These are phyloP conservation scores for Coniferiporia weirii DNA, from an alignment of 1,284 basidiomycete species.

Conservation along the genomic window DNA sequence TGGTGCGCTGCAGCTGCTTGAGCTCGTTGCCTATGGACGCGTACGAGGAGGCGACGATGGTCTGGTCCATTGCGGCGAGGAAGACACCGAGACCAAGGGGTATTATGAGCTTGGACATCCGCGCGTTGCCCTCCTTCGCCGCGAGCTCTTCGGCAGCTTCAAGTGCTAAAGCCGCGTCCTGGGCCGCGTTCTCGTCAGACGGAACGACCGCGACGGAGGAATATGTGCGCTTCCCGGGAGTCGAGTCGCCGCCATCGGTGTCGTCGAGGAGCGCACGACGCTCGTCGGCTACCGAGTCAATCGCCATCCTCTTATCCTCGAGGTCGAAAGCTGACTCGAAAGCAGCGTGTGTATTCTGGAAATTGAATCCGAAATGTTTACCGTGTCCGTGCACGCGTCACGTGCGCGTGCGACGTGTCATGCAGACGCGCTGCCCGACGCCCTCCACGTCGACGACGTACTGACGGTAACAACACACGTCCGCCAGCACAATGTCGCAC, in stretches of 20 bases:
- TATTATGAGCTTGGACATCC: constrained; percentile 28
- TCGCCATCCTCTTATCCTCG: not conserved
- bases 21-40: constrained; percentile 59
- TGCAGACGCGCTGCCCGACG: not conserved
- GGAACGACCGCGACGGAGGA: constrained; percentile 7
- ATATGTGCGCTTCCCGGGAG: constrained; percentile 1
- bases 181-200: not conserved
- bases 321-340: not conserved
- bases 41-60: constrained; percentile 55
- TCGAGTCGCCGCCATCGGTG: not conserved
- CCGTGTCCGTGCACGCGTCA: not conserved
- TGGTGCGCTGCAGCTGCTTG: constrained; percentile 56
- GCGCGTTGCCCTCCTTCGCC: constrained; percentile 4
- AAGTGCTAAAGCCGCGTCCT: not conserved
- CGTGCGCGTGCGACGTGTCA: constrained; percentile 7
- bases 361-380: not conserved
- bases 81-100: constrained; percentile 57
- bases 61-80: constrained; percentile 53
- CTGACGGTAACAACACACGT: not conserved
- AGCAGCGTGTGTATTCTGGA: not conserved
- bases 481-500: constrained; percentile 5
- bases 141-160: constrained; percentile 5
- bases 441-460: not conserved
- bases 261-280: constrained; percentile 4
- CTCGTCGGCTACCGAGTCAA: not conserved